Evolutionary conservation across 257 asterid species (phyloP).

Genomic region (Solanum corneliomulleri): DNA sequence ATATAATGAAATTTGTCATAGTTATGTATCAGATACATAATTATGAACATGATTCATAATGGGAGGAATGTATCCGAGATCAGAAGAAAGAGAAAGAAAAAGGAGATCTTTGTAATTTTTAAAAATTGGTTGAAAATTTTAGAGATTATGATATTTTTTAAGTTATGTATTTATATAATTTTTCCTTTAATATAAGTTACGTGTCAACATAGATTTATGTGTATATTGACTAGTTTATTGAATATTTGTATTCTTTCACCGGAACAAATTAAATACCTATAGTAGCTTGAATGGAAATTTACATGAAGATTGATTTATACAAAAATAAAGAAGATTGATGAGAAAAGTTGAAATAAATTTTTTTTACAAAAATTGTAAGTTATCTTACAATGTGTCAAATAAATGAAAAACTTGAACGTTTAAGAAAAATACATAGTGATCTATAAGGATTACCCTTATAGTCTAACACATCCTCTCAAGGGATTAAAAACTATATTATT

Average conservation of each 20-base stretch:
- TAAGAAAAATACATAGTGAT: too few relatives aligned
- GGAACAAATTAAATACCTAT: not conserved
- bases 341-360: not conserved
- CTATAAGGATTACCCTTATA: too few relatives aligned
- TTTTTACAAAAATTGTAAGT: not conserved
- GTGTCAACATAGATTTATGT: not conserved
- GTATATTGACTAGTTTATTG: not conserved
- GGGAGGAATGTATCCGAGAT: not conserved
- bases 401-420: too few relatives aligned
- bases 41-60: not conserved
- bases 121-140: too few relatives aligned
- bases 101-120: too few relatives aligned
- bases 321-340: not conserved
- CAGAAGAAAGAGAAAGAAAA: not conserved
- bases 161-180: too few relatives aligned
- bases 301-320: not conserved
- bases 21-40: not conserved
- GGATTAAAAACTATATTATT: too few relatives aligned
- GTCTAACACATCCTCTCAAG: too few relatives aligned
- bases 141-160: not conserved
- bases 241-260: not conserved
- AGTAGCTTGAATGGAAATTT: not conserved
- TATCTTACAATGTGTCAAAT: not conserved
- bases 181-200: not conserved
- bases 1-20: not conserved